phyloP scores from a whole-genome alignment of 257 asterid species.

The Knoxia roxburghii region DNA sequence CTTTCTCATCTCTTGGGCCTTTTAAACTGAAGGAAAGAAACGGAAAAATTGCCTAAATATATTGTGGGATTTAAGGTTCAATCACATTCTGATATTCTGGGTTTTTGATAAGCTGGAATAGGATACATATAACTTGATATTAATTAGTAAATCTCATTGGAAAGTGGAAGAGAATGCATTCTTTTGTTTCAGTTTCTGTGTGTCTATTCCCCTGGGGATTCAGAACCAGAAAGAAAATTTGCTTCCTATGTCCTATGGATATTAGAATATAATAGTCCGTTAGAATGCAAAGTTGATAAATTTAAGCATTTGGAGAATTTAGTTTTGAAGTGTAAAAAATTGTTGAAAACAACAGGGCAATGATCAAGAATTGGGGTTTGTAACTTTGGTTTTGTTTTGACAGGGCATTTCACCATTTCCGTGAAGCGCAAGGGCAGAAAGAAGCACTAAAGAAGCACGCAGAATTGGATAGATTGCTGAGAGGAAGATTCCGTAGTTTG shows the following conservation, averaged over 20 bases:
- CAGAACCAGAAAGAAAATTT: background rate
- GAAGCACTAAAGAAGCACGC: slow-evolving; percentile 54
- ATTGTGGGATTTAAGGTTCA: background rate
- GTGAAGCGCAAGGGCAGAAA: slow-evolving; percentile 33
- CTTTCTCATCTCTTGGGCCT: background rate
- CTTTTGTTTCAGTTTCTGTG: background rate
- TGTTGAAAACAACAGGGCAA: background rate
- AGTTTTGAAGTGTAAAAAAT: background rate
- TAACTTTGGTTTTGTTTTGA: slow-evolving; percentile 13
- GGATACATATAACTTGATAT: background rate
- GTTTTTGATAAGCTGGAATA: background rate
- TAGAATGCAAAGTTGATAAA: background rate
- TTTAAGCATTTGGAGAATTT: background rate
- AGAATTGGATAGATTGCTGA: slow-evolving; percentile 62
- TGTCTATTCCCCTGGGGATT: background rate
- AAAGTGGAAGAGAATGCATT: background rate
- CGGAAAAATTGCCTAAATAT: background rate
- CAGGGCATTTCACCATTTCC: slow-evolving; percentile 89
- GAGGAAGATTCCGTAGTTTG: slow-evolving; percentile 54
- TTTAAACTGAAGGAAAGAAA: background rate
- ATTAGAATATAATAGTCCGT: background rate
- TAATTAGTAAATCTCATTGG: background rate
- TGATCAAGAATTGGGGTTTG: no score
- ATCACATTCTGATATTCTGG: background rate
- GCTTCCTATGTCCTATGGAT: background rate